Evolutionary conservation across 2,329 filamentous ascomycete species (phyloP).

Genomic region (Colletotrichum ledebouriae): DNA sequence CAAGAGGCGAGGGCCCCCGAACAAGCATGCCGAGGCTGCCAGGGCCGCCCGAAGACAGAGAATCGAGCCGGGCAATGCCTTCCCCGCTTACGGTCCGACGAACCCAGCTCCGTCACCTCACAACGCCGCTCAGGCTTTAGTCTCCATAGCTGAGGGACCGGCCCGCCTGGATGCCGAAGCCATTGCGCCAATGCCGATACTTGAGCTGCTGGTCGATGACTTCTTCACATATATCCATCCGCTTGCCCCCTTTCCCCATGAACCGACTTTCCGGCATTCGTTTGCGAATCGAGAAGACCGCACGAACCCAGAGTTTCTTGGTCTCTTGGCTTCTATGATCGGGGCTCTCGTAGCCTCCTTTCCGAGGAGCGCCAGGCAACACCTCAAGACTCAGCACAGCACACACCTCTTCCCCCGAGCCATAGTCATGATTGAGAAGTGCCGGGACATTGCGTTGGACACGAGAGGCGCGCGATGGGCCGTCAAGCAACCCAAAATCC

Average conservation of each 20-base stretch:
- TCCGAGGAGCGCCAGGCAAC: constrained; percentile 76
- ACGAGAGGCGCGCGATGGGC: constrained; percentile 71
- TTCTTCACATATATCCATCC: constrained; percentile 88
- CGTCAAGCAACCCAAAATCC: constrained; percentile 61
- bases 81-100: constrained; percentile 29
- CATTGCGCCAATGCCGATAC: constrained; percentile 77
- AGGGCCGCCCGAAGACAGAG: constrained; percentile 65
- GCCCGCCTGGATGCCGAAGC: constrained; percentile 71
- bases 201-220: constrained; percentile 80
- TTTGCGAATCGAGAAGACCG: constrained; percentile 77
- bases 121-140: constrained; percentile 62
- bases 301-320: constrained; percentile 75
- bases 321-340: constrained; percentile 81
- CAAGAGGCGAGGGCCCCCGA: constrained; percentile 70
- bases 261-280: constrained; percentile 79
- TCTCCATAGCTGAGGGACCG: constrained; percentile 58
- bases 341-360: constrained; percentile 81
- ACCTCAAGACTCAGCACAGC: constrained; percentile 76
- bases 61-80: constrained; percentile 49
- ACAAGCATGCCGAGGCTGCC: constrained; percentile 70
- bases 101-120: constrained; percentile 57
- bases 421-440: constrained; percentile 77
- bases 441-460: constrained; percentile 76
- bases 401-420: constrained; percentile 77
- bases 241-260: constrained; percentile 82